Base-by-base conservation (phyloP, 192 early-diverging fungal species). In the Gigaspora rosea region DNA sequence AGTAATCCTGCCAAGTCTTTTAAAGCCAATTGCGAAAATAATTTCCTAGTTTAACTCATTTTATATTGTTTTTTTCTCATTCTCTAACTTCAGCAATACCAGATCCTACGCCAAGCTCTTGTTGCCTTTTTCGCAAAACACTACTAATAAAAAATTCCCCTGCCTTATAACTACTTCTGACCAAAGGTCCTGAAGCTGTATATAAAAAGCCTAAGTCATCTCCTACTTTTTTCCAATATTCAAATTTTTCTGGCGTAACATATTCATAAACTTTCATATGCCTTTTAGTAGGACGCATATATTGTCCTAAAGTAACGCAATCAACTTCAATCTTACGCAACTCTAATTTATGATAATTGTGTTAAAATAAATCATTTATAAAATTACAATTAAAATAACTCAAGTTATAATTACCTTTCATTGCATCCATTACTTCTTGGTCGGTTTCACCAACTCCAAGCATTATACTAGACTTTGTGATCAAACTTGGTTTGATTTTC, bases 381-480 rank as follows among this genome's bases (percentile, higher is more conserved):
- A 41, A 41, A 7, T 41, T 0, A 6, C 41, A 6, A 6, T 7
- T 6, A 41, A 41, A 41, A 41, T 41, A 41, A 41, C 7, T 7
- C 3, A 78, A 41, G 62, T 12, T 65, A 64, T 12, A 64, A 72
- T 46, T 81, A 92, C 91, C 91, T 80, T 93, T 88, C 82, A 99
- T 83, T 2, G 97, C 92, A 69, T 94, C 87, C 82, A 92, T 68
- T 3, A 99, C 95, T 81, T 99, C 96, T 20, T 91, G 94, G 77
- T 99, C 97, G 11, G 91, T 94, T 83, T 99, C 97, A 13, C 97
- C 97, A 59, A 95, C 90, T 41, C 97, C 97, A 74, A 99, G 87
- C 97, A 99, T 99, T 85, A 99, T 97, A 64, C 93, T 95, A 3
- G 95, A 96, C 83, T 99, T 99, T 65, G 97, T 99, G 67, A 99